Base-by-base conservation (phyloP, 306 rosid genomes). In the Fragaria iinumae region DNA sequence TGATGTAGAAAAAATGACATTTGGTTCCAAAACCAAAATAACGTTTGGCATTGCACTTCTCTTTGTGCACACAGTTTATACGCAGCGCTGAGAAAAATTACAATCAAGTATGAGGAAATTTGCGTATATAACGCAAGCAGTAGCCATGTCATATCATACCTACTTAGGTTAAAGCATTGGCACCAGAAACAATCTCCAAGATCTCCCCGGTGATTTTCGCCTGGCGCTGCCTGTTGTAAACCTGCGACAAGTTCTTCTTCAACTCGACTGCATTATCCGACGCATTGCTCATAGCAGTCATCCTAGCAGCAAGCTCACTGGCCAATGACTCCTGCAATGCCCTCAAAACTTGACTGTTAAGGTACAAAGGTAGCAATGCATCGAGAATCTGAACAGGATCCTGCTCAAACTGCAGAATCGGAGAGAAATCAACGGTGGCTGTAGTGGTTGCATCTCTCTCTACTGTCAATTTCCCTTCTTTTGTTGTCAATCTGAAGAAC, bases 321-420 rank as follows among this genome's bases (percentile, higher is more conserved):
- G 97, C 98, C 11, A 93, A 82, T 11, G 98, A 93, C 64, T 93
- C 98, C 83, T 93, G 98, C 77, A 93, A 80, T 34, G 98, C 90
- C 84, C 98, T 90, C 87, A 93, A 79, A 25, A 93, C 44, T 79
- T 93, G 98, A 75, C 98, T 93, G 89, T 93, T 93, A 73, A 93
- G 75, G 71, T 93, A 93, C 27, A 93, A 84, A 25, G 98, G 98
- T 67, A 93, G 76, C 27, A 93, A 80, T 6, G 97, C 97, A 77
- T 93, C 98, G 57, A 93, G 93, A 34, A 93, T 93, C 90, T 93
- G 98, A 80, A 88, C 96, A 1, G 98, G 97, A 59, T 93, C 98
- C 69, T 93, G 98, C 86, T 93, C 98, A 69, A 93, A 93, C 78
- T 91, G 85, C 88, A 93, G 80, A 43, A 90, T 86, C 0, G 97